Conservation (phyloP, 177 flowering plant species). For the Telopea speciosissima region DNA sequence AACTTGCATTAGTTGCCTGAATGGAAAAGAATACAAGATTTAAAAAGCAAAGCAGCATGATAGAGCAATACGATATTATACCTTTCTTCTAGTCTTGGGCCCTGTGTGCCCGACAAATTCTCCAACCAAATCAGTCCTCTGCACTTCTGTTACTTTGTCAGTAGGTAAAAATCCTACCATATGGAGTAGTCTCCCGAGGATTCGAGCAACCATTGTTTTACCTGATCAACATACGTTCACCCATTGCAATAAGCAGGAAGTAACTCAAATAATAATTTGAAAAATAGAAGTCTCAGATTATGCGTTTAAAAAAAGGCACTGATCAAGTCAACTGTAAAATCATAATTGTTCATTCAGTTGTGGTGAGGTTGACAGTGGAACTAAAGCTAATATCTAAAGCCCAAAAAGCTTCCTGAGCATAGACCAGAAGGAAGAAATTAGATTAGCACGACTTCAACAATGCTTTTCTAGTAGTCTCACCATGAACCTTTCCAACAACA, state of each 20-base stretch:
- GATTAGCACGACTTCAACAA: background rate
- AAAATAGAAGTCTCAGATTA: too few species aligned
- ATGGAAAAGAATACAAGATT: background rate
- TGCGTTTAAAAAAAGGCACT: background rate
- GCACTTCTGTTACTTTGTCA: conserved; percentile 94
- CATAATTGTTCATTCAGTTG: background rate
- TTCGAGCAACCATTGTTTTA: conserved; percentile 95
- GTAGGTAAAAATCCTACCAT: conserved; percentile 94
- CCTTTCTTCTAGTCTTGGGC: conserved; percentile 96
- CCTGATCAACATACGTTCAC: conserved; percentile 37
- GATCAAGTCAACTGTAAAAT: background rate
- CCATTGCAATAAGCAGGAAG: background rate
- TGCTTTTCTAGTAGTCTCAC: background rate
- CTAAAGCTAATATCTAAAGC: background rate
- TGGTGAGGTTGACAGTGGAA: background rate
- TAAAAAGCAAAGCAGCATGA: background rate
- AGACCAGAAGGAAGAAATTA: background rate
- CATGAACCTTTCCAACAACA: too few species aligned
- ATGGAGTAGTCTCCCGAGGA: conserved; percentile 80
- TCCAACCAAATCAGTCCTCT: conserved; percentile 95
- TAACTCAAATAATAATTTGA: background rate
- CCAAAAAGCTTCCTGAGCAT: background rate
- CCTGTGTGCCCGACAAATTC: conserved; percentile 99
- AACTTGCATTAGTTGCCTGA: background rate
- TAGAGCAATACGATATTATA: conserved; percentile 14